Conservation (phyloP, 306 rosid genomes). For the Dalbergia cochinchinensis region DNA sequence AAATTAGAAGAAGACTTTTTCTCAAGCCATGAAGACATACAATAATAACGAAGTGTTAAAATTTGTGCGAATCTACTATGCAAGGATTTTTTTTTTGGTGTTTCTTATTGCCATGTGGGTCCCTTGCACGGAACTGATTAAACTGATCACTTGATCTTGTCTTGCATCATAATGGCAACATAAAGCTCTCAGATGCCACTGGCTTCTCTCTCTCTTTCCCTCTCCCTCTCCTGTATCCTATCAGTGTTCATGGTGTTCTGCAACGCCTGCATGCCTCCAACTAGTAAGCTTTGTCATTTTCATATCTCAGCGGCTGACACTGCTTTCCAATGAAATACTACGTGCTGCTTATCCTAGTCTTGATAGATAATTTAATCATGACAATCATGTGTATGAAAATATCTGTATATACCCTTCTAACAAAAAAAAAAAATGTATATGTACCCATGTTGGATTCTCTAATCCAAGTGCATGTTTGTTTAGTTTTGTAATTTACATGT, state of each 20-base stretch:
- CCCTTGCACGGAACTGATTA: background rate
- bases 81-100: too few species aligned
- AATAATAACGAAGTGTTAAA: background rate
- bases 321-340: background rate
- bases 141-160: background rate
- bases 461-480: background rate
- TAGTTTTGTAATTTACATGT: background rate
- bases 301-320: background rate
- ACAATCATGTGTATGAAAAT: background rate
- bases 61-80: background rate
- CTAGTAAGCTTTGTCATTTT: background rate
- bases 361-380: background rate
- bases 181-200: background rate
- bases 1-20: too few species aligned
- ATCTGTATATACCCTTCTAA: too few species aligned
- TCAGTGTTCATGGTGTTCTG: constrained; percentile 36
- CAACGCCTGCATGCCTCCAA: background rate
- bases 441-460: background rate
- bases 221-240: background rate
- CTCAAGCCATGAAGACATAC: too few species aligned
- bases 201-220: background rate
- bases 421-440: too few species aligned
- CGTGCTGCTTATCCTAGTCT: background rate
- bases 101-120: background rate
- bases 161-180: background rate